A percentile compares a stretch with the other conserved stretches of the same genome.
Evolutionary conservation across 2,329 filamentous ascomycete genomes (phyloP).

Genomic region (Cytospora mali): DNA sequence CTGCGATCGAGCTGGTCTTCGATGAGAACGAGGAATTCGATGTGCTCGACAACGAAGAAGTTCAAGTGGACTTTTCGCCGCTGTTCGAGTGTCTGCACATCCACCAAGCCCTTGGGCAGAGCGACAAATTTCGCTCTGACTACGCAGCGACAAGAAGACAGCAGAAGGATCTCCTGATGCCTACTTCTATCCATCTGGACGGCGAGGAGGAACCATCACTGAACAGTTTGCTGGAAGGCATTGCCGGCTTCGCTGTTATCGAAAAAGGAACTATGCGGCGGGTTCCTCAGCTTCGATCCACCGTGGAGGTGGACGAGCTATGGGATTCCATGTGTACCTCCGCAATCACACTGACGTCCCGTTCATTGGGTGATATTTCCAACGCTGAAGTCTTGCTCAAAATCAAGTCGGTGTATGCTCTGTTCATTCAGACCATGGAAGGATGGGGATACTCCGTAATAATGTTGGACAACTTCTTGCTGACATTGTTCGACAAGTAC

Average conservation of each 20-base stretch:
- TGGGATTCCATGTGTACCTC: slow-evolving; percentile 98
- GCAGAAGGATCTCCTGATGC: slow-evolving; percentile 89
- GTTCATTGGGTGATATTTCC: slow-evolving; percentile 75
- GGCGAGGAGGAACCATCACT: slow-evolving; percentile 83
- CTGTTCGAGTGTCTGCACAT: slow-evolving; percentile 96
- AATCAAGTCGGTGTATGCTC: slow-evolving; percentile 87
- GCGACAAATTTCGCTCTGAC: slow-evolving; percentile 85
- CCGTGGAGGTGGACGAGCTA: slow-evolving; percentile 91
- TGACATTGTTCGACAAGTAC: slow-evolving; percentile 93
- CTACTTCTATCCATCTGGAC: slow-evolving; percentile 72
- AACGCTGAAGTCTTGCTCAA: slow-evolving; percentile 91
- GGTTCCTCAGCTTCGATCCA: slow-evolving; percentile 78
- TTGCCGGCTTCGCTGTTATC: slow-evolving; percentile 94
- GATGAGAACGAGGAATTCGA: slow-evolving; percentile 97
- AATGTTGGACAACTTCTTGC: slow-evolving; percentile 78
- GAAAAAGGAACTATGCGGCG: slow-evolving; percentile 92
- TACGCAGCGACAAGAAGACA: slow-evolving; percentile 89
- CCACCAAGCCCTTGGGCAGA: slow-evolving; percentile 89
- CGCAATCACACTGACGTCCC: slow-evolving; percentile 79
- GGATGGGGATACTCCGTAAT: slow-evolving; percentile 88
- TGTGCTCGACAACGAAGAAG: slow-evolving; percentile 90
- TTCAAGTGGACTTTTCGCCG: slow-evolving; percentile 92
- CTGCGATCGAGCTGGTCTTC: slow-evolving; percentile 90
- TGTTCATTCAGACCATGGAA: slow-evolving; percentile 99
- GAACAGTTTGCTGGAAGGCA: slow-evolving; percentile 89